Evolutionary conservation across 129 eudicot species (phyloP), one percentile per base, ranked within the genome.

Genomic region (Lactuca sativa): DNA sequence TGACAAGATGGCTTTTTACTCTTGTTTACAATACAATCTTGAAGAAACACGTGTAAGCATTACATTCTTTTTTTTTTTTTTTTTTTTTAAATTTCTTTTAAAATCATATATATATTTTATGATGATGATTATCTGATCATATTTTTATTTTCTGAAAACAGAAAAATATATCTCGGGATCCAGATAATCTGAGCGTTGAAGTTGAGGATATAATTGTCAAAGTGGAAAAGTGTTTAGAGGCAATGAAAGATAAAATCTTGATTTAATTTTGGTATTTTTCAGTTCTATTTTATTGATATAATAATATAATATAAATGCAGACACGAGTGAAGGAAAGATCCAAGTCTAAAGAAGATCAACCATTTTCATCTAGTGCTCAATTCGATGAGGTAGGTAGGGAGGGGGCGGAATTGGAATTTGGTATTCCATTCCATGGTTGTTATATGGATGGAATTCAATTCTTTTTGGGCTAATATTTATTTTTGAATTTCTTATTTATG

Each of bases 151-250:
- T 3, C 3, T 47, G 52, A 44, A 41, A 59, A 71, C 88, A 93
- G 98, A 85, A 72, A 61, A 93, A 85, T 62, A 86, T 93, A 73
- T 81, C 90, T 69, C 76, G 78, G 65, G 96, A 89, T 65, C 80
- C 96, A 65, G 96, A 85, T 57, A 64, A 74, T 59, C 56, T 72
- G 72, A 86, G 82, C 65, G 74, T 77, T 65, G 86, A 89, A 71
- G 92, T 70, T 69, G 89, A 93, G 67, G 98, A 93, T 75, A 75
- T 93, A 69, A 85, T 93, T 61, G 78, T 93, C 44, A 93, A 85
- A 83, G 96, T 87, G 56, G 98, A 85, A 77, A 90, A 83, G 75
- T 85, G 88, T 84, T 81, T 89, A 80, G 90, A 93, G 95, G 98
- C 80, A 89, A 86, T 89, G 66, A 47, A 47, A 67, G 57, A 71